These are phyloP conservation scores for Beverwykella pulmonaria DNA, from an alignment of 495 filamentous ascomycete genomes.

Conservation along the genomic window DNA sequence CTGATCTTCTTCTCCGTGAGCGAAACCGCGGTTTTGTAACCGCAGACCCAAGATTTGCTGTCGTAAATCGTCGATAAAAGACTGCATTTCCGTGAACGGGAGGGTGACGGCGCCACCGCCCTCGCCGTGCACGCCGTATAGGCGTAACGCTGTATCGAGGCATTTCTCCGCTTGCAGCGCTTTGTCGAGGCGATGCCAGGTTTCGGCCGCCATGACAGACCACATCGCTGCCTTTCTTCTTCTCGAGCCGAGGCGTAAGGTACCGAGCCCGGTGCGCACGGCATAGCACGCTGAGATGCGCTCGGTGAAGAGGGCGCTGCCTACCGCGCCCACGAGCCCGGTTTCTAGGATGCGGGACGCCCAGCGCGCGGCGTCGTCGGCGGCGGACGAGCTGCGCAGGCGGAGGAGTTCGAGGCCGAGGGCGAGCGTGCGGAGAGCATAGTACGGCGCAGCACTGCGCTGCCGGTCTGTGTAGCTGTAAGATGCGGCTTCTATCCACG, in stretches of 20 bases:
- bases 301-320: conserved; percentile 79
- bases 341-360: conserved; percentile 77
- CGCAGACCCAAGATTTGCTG: conserved; percentile 32
- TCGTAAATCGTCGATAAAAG: conserved; percentile 62
- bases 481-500: conserved; percentile 80
- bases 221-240: conserved; percentile 86
- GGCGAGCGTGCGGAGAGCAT: conserved; percentile 73
- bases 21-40: conserved; percentile 9
- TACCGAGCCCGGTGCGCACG: conserved; percentile 65
- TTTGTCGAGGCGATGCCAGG: conserved; percentile 75
- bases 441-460: conserved; percentile 63
- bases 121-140: conserved; percentile 59
- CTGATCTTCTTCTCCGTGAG: conserved; percentile 19
- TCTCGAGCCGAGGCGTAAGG: conserved; percentile 67
- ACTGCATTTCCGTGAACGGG: conserved; percentile 58
- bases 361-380: conserved; percentile 88
- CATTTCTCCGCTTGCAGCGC: conserved; percentile 69
- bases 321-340: conserved; percentile 69
- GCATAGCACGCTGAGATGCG: conserved; percentile 82
- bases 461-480: conserved; percentile 90
- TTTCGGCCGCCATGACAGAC: conserved; percentile 79
- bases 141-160: conserved; percentile 69
- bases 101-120: conserved; percentile 46
- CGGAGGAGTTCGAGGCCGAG: conserved; percentile 80
- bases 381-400: conserved; percentile 72